Percentiles rank a stretch among this genome's conserved stretches.
Conservation (phyloP, 371 early-diverging fungal genomes). For the Mortierella sp. region DNA sequence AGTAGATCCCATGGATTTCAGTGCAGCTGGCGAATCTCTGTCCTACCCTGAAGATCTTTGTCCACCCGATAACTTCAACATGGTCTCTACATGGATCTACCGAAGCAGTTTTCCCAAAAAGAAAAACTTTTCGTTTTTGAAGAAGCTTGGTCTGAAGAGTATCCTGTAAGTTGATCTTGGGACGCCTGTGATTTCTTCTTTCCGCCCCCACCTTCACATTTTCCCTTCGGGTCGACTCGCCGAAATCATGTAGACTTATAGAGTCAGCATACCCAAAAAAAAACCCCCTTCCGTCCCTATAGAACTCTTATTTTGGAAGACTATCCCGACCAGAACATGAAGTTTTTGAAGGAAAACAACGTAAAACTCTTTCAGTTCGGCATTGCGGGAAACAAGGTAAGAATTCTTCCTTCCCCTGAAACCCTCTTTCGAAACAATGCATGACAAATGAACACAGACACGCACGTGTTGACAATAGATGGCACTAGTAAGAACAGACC, state of each 20-base stretch:
- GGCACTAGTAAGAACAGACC: background rate
- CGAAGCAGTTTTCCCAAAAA: slow-evolving; percentile 92
- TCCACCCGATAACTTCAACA: slow-evolving; percentile 93
- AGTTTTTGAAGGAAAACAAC: slow-evolving; percentile 87
- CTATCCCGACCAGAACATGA: slow-evolving; percentile 93
- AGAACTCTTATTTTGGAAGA: slow-evolving; percentile 94
- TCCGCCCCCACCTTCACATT: background rate
- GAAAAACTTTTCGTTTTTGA: slow-evolving; percentile 90
- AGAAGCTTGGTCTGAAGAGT: slow-evolving; percentile 89
- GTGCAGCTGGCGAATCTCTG: slow-evolving; percentile 32
- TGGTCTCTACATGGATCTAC: slow-evolving; percentile 94
- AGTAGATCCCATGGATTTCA: slow-evolving; percentile 39
- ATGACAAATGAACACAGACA: background rate
- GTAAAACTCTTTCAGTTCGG: slow-evolving; percentile 94
- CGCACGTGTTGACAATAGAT: background rate
- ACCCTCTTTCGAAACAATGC: background rate
- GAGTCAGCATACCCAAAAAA: background rate
- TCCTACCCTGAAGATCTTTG: slow-evolving; percentile 74
- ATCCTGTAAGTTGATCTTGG: slow-evolving; percentile 76
- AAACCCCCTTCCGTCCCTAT: slow-evolving; percentile 1
- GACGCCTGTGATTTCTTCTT: background rate
- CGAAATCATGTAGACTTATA: background rate
- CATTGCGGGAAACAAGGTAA: slow-evolving; percentile 95
- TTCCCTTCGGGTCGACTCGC: no score
- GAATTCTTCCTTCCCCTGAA: background rate